Evolutionary conservation across 768 basidiomycete species (phyloP).

Genomic region (Chiua virens): DNA sequence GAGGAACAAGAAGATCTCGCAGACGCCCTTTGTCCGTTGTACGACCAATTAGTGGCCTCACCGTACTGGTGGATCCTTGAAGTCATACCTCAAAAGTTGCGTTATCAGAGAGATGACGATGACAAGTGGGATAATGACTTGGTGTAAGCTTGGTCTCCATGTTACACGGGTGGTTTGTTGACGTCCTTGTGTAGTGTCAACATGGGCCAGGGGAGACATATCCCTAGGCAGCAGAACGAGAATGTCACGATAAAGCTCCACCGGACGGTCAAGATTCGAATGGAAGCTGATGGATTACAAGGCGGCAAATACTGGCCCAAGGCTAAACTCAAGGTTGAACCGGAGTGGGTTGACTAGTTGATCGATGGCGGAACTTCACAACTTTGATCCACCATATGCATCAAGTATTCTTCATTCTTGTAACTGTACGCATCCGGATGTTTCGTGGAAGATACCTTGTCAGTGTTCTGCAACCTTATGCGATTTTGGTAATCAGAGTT

Average conservation of each 20-base stretch:
- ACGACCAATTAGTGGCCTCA: slow-evolving; percentile 55
- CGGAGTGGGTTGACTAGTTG: slow-evolving; percentile 41
- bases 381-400: neutral
- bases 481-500: too few relatives aligned
- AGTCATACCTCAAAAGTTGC: slow-evolving; percentile 39
- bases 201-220: slow-evolving; percentile 39
- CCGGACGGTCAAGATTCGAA: slow-evolving; percentile 47
- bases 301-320: slow-evolving; percentile 40
- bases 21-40: slow-evolving; percentile 52
- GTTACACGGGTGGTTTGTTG: neutral
- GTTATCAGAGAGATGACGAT: slow-evolving; percentile 27
- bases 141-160: slow-evolving; percentile 15
- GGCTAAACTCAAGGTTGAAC: slow-evolving; percentile 37
- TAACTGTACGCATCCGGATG: neutral
- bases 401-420: neutral
- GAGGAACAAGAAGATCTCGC: slow-evolving; percentile 66
- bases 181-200: slow-evolving; percentile 29
- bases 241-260: slow-evolving; percentile 47
- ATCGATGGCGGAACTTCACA: neutral
- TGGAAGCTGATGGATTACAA: slow-evolving; percentile 45
- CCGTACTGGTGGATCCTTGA: slow-evolving; percentile 70
- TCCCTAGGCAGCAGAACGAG: slow-evolving; percentile 38
- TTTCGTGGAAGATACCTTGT: too few relatives aligned
- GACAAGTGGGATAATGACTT: slow-evolving; percentile 9
- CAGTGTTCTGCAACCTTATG: too few relatives aligned